These are phyloP conservation scores for Chrysopogon serrulatus DNA, from an alignment of 176 grass and related monocot genomes.

Conservation along the genomic window DNA sequence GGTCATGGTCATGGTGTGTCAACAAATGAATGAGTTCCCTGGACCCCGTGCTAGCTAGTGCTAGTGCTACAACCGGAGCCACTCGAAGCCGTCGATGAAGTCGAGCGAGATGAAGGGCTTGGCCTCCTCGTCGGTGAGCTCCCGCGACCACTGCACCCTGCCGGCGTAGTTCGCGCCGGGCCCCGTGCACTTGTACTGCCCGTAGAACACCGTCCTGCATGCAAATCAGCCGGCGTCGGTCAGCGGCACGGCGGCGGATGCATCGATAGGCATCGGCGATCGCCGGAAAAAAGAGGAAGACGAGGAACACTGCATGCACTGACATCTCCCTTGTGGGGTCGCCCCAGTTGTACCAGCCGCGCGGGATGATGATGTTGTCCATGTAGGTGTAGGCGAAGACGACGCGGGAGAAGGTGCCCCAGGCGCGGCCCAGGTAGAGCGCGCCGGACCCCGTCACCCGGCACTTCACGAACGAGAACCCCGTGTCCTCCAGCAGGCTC, in stretches of 20 bases:
- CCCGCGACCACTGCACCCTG: slow-evolving; percentile 78
- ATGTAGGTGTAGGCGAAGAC: slow-evolving; percentile 98
- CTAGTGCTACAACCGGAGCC: slow-evolving; percentile 56
- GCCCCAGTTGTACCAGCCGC: slow-evolving; percentile 92
- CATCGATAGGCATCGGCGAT: too few species aligned
- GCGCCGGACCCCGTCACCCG: slow-evolving; percentile 79
- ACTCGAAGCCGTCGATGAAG: slow-evolving; percentile 82
- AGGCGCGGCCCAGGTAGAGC: slow-evolving; percentile 84
- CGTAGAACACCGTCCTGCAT: slow-evolving; percentile 97
- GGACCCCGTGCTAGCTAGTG: background rate
- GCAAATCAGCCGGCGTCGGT: background rate
- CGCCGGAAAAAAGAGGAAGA: background rate
- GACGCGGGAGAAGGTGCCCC: slow-evolving; percentile 93
- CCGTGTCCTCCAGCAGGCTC: slow-evolving; percentile 85
- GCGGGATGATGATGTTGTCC: slow-evolving; percentile 88
- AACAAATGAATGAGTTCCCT: background rate
- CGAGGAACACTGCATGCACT: background rate
- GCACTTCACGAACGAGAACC: slow-evolving; percentile 95
- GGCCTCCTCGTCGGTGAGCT: slow-evolving; percentile 92
- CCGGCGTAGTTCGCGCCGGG: slow-evolving; percentile 65
- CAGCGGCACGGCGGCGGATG: background rate
- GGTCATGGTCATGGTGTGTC: background rate
- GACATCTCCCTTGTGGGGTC: slow-evolving; percentile 84
- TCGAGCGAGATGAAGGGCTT: slow-evolving; percentile 77
- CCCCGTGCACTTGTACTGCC: slow-evolving; percentile 91